phyloP scores from a whole-genome alignment of 108 stramenopile species.

The Bacterosira constricta region DNA sequence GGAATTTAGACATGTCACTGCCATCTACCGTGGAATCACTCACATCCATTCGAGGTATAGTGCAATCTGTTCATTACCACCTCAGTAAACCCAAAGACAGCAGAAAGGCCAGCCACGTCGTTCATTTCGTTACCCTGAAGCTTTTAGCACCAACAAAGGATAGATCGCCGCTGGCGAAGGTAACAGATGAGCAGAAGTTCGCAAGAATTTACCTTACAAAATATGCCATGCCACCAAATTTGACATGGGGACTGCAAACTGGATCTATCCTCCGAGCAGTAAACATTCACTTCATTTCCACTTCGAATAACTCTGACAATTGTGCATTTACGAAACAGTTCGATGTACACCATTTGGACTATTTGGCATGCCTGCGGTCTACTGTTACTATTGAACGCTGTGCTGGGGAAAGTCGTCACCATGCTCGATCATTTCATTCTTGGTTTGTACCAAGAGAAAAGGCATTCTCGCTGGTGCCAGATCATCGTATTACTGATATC shows the following conservation, averaged over 20 bases:
- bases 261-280: constrained; percentile 67
- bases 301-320: background rate
- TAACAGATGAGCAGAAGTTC: background rate
- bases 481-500: constrained; percentile 37
- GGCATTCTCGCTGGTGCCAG: constrained; percentile 35
- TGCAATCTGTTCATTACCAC: constrained; percentile 47
- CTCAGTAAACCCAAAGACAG: background rate
- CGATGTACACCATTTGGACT: constrained; percentile 8
- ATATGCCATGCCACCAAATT: constrained; percentile 58
- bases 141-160: background rate
- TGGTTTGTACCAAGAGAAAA: constrained; percentile 22
- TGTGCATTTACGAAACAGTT: background rate
- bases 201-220: constrained; percentile 46
- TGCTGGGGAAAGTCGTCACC: constrained; percentile 29
- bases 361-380: constrained; percentile 74
- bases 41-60: constrained; percentile 38
- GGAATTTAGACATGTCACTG: constrained; percentile 4
- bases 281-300: constrained; percentile 62
- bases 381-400: constrained; percentile 60
- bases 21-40: constrained; percentile 43
- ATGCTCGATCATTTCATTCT: background rate
- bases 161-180: background rate
- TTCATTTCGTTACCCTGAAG: constrained; percentile 45
- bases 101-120: constrained; percentile 5
- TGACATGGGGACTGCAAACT: constrained; percentile 52